Base-by-base conservation (phyloP, 805 yeast genomes). In the Blastobotrys attinorum region DNA sequence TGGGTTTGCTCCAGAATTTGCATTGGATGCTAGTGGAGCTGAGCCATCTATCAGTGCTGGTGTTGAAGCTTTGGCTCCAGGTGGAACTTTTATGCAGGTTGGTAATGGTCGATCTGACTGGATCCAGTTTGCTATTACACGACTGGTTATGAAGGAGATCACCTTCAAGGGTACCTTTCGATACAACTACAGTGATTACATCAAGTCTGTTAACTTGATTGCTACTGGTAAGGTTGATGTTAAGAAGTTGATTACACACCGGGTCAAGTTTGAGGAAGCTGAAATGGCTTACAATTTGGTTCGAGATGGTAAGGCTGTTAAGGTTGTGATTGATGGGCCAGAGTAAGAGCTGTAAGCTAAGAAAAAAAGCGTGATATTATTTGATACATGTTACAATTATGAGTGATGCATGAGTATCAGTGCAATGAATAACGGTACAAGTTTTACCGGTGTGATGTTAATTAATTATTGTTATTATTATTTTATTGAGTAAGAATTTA, bases 1-100 rank as follows among this genome's bases (percentile, higher is more conserved):
- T 27, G 59, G 59, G 3, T 47, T 48, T 17, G 57, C 50, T 3
- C 82, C 84, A 33, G 67, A 70, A 40, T 75, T 80, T 33, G 83
- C 83, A n/a, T 71, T 87, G 59, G 96, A 87, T 61, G 84, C 90
- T 48, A 77, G 94, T 13, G 96, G 96, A 44, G 87, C 86, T 38
- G 85, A 77, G 54, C 72, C 75, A 27, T 85, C 92, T 52, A 80
- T 86, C 50, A 72, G 76, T 50, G 70, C 79, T 49, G 92, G 86
- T 40, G 72, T 86, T 37, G 66, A 72, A 42, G 70, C 76, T 31
- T 67, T 84, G 46, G 73, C 66, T 41, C 69, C 77, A 27, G 87
- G 85, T 45, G 95, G 95, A 18, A 69, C 79, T 40, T 79, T 72
- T 55, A 87, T 84, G 27, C 95, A 85, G 63, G 90, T 84, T 27